A percentile compares a stretch with the other conserved stretches of the same genome.
These are phyloP conservation scores for Podaxis mareebaensis DNA, from an alignment of 768 basidiomycete species.

Conservation along the genomic window DNA sequence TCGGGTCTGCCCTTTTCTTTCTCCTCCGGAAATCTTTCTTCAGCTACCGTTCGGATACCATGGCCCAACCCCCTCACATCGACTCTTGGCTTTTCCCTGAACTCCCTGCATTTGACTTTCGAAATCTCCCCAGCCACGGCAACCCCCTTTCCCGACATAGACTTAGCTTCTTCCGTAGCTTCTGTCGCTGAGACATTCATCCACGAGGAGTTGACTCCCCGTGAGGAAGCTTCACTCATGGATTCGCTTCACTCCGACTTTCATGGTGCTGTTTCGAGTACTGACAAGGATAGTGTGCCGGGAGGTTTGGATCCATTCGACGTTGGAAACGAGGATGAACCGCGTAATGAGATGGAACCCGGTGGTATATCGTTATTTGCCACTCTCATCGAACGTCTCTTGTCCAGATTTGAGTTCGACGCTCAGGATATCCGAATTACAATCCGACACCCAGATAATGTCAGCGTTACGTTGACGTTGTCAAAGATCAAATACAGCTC, in stretches of 20 bases:
- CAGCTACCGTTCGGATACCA: slow-evolving; percentile 77
- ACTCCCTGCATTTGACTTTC: slow-evolving; percentile 71
- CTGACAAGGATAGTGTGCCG: slow-evolving; percentile 53
- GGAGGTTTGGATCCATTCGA: slow-evolving; percentile 66
- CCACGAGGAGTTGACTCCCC: slow-evolving; percentile 73
- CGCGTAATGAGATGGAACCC: slow-evolving; percentile 54
- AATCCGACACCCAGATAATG: slow-evolving; percentile 62
- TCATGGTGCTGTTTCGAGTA: slow-evolving; percentile 20
- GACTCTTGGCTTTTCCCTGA: slow-evolving; percentile 66
- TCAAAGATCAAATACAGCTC: slow-evolving; percentile 61
- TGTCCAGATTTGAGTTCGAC: slow-evolving; percentile 79
- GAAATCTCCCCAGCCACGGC: slow-evolving; percentile 35
- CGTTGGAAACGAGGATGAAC: slow-evolving; percentile 37
- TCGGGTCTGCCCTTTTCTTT: slow-evolving; percentile 65
- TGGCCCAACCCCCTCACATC: slow-evolving; percentile 84
- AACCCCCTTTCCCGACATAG: slow-evolving; percentile 26
- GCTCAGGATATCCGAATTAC: slow-evolving; percentile 68
- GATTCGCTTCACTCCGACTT: slow-evolving; percentile 61
- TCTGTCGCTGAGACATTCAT: slow-evolving; percentile 87
- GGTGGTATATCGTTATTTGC: slow-evolving; percentile 82
- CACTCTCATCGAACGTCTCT: slow-evolving; percentile 73
- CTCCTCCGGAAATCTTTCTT: slow-evolving; percentile 70
- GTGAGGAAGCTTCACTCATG: slow-evolving; percentile 71
- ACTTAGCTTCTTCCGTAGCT: slow-evolving; percentile 77
- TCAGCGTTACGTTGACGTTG: slow-evolving; percentile 61